phyloP scores from a whole-genome alignment of 345 rosid genomes.

The Populus nigra region DNA sequence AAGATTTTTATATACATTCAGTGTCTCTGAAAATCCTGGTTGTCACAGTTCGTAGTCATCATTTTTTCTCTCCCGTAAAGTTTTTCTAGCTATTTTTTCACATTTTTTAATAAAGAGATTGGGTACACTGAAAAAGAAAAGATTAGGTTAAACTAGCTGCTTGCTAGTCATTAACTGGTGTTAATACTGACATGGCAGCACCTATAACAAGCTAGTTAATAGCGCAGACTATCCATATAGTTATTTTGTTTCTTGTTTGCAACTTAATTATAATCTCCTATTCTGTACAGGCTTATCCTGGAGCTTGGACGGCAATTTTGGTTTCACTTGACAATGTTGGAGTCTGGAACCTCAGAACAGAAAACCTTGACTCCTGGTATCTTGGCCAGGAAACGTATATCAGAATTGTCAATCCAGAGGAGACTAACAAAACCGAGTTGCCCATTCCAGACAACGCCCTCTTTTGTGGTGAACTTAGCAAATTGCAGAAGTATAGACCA shows the following conservation, averaged over 20 bases:
- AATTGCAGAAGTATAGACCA: conserved; percentile 57
- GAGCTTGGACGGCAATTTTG: conserved; percentile 91
- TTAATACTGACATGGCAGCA: not conserved
- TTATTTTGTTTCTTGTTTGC: not conserved
- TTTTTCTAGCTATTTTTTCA: not conserved
- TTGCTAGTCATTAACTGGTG: not conserved
- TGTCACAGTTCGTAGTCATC: not conserved
- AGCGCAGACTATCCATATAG: not conserved
- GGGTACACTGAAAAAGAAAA: not conserved
- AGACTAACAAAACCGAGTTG: conserved; percentile 84
- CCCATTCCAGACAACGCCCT: conserved; percentile 80
- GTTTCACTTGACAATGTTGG: conserved; percentile 96
- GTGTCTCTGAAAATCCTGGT: not conserved
- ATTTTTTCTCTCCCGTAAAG: not conserved
- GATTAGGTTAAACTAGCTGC: not conserved
- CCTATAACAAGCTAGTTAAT: not conserved
- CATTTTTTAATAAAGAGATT: not conserved
- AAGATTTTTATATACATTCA: not conserved
- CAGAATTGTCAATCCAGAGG: conserved; percentile 85
- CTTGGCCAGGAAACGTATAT: conserved; percentile 97
- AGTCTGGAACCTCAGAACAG: conserved; percentile 91
- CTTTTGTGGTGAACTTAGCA: conserved; percentile 74
- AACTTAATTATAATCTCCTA: not conserved
- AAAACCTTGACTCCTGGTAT: conserved; percentile 97
- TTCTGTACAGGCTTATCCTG: conserved; percentile 77